Conservation (phyloP, 345 rosid genomes). For the Linum usitatissimum region DNA sequence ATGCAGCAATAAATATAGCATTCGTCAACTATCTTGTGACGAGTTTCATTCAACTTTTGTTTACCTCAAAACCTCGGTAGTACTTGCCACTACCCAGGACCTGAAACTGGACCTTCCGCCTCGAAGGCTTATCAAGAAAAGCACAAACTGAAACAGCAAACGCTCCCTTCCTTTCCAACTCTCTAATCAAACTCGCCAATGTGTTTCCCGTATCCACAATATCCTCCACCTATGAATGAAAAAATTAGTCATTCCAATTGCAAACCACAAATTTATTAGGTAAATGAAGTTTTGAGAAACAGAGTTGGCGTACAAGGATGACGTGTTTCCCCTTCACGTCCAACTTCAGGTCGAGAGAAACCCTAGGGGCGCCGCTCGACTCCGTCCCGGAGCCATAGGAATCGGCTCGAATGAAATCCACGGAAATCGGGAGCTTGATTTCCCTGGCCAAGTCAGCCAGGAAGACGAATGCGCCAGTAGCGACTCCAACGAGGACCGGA, state of each 20-base stretch:
- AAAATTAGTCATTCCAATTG: neutral
- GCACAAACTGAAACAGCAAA: slow-evolving; percentile 79
- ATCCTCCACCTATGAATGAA: slow-evolving; percentile 65
- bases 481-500: slow-evolving; percentile 72
- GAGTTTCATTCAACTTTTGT: too few relatives aligned
- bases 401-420: slow-evolving; percentile 61
- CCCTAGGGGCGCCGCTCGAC: slow-evolving; percentile 45
- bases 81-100: slow-evolving; percentile 70
- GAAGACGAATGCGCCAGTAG: slow-evolving; percentile 78
- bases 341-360: slow-evolving; percentile 63
- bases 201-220: slow-evolving; percentile 88
- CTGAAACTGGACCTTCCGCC: slow-evolving; percentile 56
- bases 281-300: neutral
- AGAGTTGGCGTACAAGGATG: slow-evolving; percentile 36
- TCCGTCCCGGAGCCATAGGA: slow-evolving; percentile 61
- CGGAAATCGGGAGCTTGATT: slow-evolving; percentile 42
- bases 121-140: slow-evolving; percentile 60
- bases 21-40: too few relatives aligned
- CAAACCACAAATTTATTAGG: neutral
- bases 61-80: slow-evolving; percentile 78
- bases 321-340: slow-evolving; percentile 57
- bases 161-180: slow-evolving; percentile 48
- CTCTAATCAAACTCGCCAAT: slow-evolving; percentile 43
- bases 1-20: too few relatives aligned
- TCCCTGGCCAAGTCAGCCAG: slow-evolving; percentile 64